These are phyloP conservation scores for Grosmannia huntii DNA, from an alignment of 2,329 filamentous ascomycete genomes.

Conservation along the genomic window DNA sequence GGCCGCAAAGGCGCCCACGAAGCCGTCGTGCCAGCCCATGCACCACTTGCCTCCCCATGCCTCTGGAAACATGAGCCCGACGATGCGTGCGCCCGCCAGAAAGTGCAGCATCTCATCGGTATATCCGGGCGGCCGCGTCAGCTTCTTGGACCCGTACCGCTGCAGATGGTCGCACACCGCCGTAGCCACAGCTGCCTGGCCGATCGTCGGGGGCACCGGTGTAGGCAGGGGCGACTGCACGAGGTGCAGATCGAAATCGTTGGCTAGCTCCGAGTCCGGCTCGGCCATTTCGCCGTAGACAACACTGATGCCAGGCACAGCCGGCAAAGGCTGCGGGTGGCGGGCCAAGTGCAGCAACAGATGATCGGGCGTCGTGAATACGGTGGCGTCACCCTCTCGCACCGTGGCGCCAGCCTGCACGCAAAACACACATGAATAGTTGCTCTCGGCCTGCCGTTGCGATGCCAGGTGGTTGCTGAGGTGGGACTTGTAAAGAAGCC, in stretches of 20 bases:
- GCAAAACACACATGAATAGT: slow-evolving; percentile 28
- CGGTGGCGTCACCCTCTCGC: slow-evolving; percentile 28
- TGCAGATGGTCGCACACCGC: slow-evolving; percentile 23
- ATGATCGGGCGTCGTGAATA: slow-evolving; percentile 23
- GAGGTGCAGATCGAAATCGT: slow-evolving; percentile 27
- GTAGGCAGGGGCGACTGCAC: slow-evolving; percentile 18
- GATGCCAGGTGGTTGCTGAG: slow-evolving; percentile 17
- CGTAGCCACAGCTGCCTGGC: slow-evolving; percentile 21
- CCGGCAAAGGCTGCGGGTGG: slow-evolving; percentile 27
- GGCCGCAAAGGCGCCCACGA: slow-evolving; percentile 34
- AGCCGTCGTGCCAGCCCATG: slow-evolving; percentile 43
- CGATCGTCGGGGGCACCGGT: slow-evolving; percentile 17
- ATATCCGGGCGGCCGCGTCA: slow-evolving; percentile 20
- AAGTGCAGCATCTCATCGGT: slow-evolving; percentile 26
- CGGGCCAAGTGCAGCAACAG: slow-evolving; percentile 26
- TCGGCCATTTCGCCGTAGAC: slow-evolving; percentile 19
- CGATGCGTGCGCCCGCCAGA: slow-evolving; percentile 32
- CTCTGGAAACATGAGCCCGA: slow-evolving; percentile 36
- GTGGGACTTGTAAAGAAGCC: slow-evolving; percentile 30
- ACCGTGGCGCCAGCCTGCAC: slow-evolving; percentile 20
- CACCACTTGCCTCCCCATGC: slow-evolving; percentile 43
- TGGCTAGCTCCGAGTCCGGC: slow-evolving; percentile 4
- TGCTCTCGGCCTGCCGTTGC: slow-evolving; percentile 17
- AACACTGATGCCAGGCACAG: slow-evolving; percentile 23
- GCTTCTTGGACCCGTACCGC: slow-evolving; percentile 20